Conservation (phyloP, 2,329 filamentous ascomycete species). For the Nigrospora oryzae region DNA sequence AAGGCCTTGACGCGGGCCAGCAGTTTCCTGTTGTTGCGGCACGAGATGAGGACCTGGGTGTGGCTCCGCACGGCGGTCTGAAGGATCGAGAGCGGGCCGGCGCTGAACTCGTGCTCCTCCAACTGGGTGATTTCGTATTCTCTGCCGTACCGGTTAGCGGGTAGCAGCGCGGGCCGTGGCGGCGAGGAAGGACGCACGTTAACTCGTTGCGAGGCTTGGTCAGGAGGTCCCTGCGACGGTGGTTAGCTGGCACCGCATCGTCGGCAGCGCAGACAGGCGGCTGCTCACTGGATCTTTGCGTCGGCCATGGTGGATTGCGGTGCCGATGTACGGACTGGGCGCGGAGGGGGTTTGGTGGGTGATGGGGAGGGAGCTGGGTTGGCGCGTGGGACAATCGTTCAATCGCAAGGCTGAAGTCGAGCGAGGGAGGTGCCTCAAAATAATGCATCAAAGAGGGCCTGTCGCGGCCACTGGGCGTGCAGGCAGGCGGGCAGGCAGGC, state of each 20-base stretch:
- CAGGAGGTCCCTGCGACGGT: slow-evolving; percentile 63
- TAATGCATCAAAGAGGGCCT: too few species aligned
- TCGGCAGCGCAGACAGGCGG: slow-evolving; percentile 6
- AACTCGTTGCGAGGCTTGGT: slow-evolving; percentile 84
- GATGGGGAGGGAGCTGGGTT: background rate
- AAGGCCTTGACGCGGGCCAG: slow-evolving; percentile 97
- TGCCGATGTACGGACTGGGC: background rate
- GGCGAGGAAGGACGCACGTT: slow-evolving; percentile 56
- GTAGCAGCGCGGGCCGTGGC: slow-evolving; percentile 1
- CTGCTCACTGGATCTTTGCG: slow-evolving; percentile 59
- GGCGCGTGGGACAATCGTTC: background rate
- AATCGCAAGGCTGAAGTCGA: slow-evolving; percentile 6
- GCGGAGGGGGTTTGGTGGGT: background rate
- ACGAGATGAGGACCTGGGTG: slow-evolving; percentile 92
- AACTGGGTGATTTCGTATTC: slow-evolving; percentile 50
- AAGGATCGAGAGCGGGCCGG: slow-evolving; percentile 82
- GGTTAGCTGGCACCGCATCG: slow-evolving; percentile 16
- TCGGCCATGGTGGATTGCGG: slow-evolving; percentile 18
- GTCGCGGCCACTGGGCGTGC: too few species aligned
- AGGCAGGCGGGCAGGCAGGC: too few species aligned
- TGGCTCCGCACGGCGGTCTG: slow-evolving; percentile 94
- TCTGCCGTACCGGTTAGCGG: slow-evolving; percentile 11
- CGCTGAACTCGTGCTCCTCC: slow-evolving; percentile 72
- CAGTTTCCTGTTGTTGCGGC: slow-evolving; percentile 96
- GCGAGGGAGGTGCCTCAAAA: background rate